phyloP scores from a whole-genome alignment of 1,284 basidiomycete species.

The Marasmius sp. region DNA sequence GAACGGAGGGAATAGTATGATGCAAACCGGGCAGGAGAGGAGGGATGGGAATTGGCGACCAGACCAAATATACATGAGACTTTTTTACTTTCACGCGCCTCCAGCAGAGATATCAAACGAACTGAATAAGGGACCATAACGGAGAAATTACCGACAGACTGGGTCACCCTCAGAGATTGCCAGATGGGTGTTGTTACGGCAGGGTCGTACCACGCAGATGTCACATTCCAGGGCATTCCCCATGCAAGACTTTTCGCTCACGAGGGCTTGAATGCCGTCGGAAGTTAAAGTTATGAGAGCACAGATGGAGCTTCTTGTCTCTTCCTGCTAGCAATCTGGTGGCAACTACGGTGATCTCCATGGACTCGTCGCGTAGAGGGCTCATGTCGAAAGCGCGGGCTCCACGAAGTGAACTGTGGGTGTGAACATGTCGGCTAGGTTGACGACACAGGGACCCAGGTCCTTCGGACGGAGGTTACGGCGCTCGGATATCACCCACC shows the following conservation, averaged over 20 bases:
- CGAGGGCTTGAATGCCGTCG: conserved; percentile 8
- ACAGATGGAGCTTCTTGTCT: no score
- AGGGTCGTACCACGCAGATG: neutral
- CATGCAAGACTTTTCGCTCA: no score
- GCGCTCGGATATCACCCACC: no score
- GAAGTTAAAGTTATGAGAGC: conserved; percentile 7
- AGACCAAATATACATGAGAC: neutral
- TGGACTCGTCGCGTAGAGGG: no score
- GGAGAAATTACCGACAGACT: neutral
- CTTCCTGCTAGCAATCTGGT: no score
- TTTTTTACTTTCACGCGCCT: neutral
- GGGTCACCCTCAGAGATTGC: neutral
- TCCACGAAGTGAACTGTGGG: no score
- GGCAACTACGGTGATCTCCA: no score
- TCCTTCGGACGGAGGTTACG: no score
- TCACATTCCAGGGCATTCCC: neutral
- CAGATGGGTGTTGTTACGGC: neutral
- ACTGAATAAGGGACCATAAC: neutral
- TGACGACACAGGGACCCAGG: no score
- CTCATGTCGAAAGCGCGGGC: no score
- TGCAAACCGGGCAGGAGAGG: neutral
- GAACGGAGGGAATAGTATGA: neutral
- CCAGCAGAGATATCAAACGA: neutral
- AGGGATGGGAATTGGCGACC: neutral
- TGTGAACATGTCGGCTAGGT: no score